Evolutionary conservation across 2,329 filamentous ascomycete genomes (phyloP).

Genomic region (Proliferodiscus dingleyae): DNA sequence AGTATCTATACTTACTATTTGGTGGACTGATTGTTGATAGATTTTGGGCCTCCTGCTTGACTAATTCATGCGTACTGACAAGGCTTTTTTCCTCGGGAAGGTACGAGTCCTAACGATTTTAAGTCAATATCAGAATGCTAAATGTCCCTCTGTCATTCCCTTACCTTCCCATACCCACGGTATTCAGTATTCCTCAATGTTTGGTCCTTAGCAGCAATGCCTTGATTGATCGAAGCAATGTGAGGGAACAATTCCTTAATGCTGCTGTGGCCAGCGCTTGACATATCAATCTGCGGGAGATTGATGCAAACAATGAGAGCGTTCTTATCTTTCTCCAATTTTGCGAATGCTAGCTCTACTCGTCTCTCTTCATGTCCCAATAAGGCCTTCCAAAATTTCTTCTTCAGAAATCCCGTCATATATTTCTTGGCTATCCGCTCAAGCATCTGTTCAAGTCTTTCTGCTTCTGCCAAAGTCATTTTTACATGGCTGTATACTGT

Average conservation of each 20-base stretch:
- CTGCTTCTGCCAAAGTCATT: neutral
- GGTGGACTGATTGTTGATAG: neutral
- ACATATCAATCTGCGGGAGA: constrained; percentile 22
- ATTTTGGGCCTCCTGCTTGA: neutral
- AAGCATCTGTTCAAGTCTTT: neutral
- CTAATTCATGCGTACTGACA: neutral
- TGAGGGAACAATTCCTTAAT: neutral
- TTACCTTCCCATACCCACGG: neutral
- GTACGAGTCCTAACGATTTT: no score
- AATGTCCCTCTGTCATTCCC: neutral
- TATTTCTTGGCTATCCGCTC: neutral
- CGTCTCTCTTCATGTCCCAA: neutral
- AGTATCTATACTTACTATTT: neutral
- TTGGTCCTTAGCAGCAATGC: neutral
- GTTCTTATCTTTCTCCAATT: constrained; percentile 5
- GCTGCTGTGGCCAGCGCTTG: constrained; percentile 22
- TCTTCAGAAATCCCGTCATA: neutral
- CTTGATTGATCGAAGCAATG: neutral
- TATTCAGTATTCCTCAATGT: neutral
- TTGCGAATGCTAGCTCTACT: neutral
- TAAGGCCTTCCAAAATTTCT: neutral
- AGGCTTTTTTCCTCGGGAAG: neutral
- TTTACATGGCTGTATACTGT: neutral
- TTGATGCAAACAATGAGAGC: constrained; percentile 6
- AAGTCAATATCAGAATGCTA: no score